Evolutionary conservation across 169 alveolate genomes (phyloP).

Genomic region (Cryptosporidium andersoni): DNA sequence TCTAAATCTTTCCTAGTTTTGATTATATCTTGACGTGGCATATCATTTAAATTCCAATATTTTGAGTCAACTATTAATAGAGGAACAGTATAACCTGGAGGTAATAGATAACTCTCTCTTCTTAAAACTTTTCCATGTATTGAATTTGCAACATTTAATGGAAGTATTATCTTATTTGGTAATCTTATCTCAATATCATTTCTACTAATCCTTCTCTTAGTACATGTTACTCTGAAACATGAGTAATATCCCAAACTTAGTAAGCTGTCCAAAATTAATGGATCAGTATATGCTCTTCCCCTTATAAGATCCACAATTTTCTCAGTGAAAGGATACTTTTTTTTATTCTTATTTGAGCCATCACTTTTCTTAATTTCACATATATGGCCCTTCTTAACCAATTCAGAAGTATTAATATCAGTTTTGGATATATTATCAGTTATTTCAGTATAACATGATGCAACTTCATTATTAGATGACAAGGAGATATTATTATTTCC

Average conservation of each 20-base stretch:
- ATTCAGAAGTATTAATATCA: no score
- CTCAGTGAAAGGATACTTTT: neutral
- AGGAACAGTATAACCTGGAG: conserved; percentile 20
- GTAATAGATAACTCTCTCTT: neutral
- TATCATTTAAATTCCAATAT: conserved; percentile 18
- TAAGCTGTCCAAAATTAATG: conserved; percentile 48
- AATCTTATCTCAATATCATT: neutral
- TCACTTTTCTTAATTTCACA: neutral
- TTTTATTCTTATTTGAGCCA: conserved; percentile 5
- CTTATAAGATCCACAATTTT: conserved; percentile 10
- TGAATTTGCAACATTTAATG: conserved; percentile 27
- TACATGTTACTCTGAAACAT: conserved; percentile 43
- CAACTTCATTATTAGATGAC: neutral
- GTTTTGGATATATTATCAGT: neutral
- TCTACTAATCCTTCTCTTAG: neutral
- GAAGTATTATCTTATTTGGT: conserved; percentile 2
- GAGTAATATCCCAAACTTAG: conserved; percentile 58
- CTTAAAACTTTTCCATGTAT: conserved; percentile 16
- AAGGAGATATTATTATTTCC: neutral
- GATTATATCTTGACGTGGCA: neutral
- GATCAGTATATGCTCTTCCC: conserved; percentile 53
- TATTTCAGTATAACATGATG: neutral
- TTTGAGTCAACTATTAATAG: conserved; percentile 35
- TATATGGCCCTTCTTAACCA: neutral
- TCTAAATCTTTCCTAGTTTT: neutral